Evolutionary conservation across 345 rosid genomes (phyloP), one percentile per base, ranked within the genome.

Genomic region (Arabidopsis arenosa): DNA sequence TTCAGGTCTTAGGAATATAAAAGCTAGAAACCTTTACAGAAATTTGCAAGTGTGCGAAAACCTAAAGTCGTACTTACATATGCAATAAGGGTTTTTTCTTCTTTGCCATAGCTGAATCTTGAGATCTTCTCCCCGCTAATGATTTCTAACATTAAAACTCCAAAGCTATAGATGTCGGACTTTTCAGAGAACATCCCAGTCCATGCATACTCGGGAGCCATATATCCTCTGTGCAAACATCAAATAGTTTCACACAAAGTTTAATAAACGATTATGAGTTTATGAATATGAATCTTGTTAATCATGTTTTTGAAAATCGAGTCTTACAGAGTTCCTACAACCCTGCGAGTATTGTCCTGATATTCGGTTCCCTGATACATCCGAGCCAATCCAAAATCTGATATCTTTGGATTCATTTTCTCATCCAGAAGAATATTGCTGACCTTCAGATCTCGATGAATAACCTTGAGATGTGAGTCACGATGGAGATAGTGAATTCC

Each of bases 261-360:
- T 54, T 28, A 1, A 3, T 43, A 62, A 18, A 18, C 21, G 4
- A 71, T 18, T 26, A 43, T 12, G 12, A 70, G 21, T 18, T 8
- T 45, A 2, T 12, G n/a, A 7, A 1, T 9, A 59, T 14, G 37
- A 58, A 21, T 47, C 13, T 9, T 13, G 26, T 7, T 15, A 39
- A 15, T 0, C 5, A 21, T 14, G 18, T 7, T 6, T 0, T 17
- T 0, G 18, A 23, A 28, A 0, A 37, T 0, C 2, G n/a, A 3
- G 17, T 18, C 77, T 73, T 73, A 73, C 77, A 73, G 17, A 32
- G 77, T 73, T 54, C 77, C 77, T 3, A 43, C 77, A 63, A 73
- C 37, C 64, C 77, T 63, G 17, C 55, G 47, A 73, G 77, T 73
- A 4, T 43, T 73, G 6, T 73, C 70, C 9, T 73, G 64, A n/a